phyloP scores from a whole-genome alignment of 108 stramenopile species.

The Cyclotella atomus region DNA sequence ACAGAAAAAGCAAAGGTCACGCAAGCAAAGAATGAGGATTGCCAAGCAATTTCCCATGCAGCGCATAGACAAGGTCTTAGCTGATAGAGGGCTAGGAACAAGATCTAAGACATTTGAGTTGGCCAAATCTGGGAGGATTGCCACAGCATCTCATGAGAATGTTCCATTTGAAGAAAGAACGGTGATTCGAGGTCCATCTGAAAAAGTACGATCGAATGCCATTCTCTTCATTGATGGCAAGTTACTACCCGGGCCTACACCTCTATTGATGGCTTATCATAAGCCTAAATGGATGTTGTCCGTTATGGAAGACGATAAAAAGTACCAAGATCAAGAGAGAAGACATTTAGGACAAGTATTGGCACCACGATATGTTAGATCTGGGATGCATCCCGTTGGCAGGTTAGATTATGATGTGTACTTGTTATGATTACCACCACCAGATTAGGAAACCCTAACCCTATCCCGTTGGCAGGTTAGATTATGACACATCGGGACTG shows the following conservation, averaged over 20 bases:
- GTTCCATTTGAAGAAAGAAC: conserved; percentile 34
- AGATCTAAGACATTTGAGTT: conserved; percentile 74
- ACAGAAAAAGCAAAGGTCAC: conserved; percentile 12
- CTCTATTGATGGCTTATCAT: conserved; percentile 71
- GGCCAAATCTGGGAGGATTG: conserved; percentile 68
- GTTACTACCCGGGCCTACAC: conserved; percentile 62
- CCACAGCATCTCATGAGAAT: conserved; percentile 16
- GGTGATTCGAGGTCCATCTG: conserved; percentile 59
- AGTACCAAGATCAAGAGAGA: conserved; percentile 49
- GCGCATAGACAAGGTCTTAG: conserved; percentile 80
- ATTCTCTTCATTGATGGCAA: conserved; percentile 71
- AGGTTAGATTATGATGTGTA: conserved; percentile 87
- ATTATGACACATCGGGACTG: conserved; percentile 87
- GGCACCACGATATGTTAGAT: conserved; percentile 29
- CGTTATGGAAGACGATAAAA: conserved; percentile 69
- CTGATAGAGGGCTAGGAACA: conserved; percentile 73
- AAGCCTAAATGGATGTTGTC: conserved; percentile 87
- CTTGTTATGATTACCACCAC: too few species aligned
- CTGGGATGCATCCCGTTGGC: conserved; percentile 68
- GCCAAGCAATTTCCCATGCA: conserved; percentile 25
- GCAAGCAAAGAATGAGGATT: conserved; percentile 24
- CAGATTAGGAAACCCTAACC: too few species aligned
- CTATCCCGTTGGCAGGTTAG: conserved; percentile 88
- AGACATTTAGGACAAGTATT: conserved; percentile 50
- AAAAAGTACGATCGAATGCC: conserved; percentile 66